A percentile compares a stretch with the other conserved stretches of the same genome.
These are phyloP conservation scores for Sporothrix humicola DNA, from an alignment of 2,329 filamentous ascomycete genomes.

Conservation along the genomic window DNA sequence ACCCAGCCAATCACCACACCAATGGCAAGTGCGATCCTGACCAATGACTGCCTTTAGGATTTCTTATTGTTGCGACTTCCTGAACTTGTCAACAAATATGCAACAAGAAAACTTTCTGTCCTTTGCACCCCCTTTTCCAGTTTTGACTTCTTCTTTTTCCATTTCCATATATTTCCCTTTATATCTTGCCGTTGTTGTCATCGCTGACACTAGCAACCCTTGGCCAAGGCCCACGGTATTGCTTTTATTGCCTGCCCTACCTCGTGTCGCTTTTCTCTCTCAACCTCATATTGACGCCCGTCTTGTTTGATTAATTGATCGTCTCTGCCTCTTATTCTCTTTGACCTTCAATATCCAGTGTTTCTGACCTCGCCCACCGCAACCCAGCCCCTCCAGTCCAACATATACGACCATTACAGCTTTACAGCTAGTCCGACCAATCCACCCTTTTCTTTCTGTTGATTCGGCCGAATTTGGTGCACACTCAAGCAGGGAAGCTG, in stretches of 20 bases:
- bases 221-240: conserved; percentile 19
- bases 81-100: not conserved
- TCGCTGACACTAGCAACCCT: conserved; percentile 14
- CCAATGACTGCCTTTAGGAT: conserved; percentile 4
- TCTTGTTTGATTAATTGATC: not conserved
- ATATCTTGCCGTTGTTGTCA: conserved; percentile 29
- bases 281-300: not conserved
- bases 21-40: not conserved
- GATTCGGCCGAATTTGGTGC: not conserved
- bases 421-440: too few relatives aligned
- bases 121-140: not conserved
- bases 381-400: not conserved
- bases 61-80: conserved; percentile 18
- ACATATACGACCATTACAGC: too few relatives aligned
- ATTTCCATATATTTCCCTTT: conserved; percentile 4
- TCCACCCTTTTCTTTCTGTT: not conserved
- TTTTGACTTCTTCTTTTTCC: not conserved
- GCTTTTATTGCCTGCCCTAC: conserved; percentile 11
- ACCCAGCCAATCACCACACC: conserved; percentile 13
- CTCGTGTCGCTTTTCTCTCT: not conserved
- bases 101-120: not conserved
- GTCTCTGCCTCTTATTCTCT: not conserved
- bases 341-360: not conserved
- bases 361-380: not conserved
- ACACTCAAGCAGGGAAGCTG: not conserved